phyloP scores from a whole-genome alignment of 208 protist species.

The Wallacemonas sp. region DNA sequence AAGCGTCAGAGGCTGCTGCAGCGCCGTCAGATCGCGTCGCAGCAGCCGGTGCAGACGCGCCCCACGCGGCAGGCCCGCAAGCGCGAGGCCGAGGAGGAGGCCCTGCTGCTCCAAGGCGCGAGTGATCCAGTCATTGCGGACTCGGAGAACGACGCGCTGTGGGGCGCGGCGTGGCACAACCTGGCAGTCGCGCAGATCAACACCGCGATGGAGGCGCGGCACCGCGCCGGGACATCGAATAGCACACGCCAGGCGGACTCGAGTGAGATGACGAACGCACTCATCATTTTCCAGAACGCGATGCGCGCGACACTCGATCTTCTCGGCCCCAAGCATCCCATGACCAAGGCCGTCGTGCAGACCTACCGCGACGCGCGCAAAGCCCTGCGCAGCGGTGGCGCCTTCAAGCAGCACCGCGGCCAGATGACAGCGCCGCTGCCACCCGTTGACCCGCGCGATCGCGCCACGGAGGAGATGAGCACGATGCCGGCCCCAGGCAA shows the following conservation, averaged over 20 bases:
- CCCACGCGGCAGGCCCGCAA: background rate
- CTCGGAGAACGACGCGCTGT: constrained; percentile 78
- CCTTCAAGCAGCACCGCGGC: constrained; percentile 78
- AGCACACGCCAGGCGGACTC: constrained; percentile 34
- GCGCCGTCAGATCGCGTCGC: constrained; percentile 8
- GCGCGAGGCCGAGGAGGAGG: constrained; percentile 22
- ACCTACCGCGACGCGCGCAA: constrained; percentile 74
- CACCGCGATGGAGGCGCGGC: constrained; percentile 38
- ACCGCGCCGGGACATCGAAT: constrained; percentile 10
- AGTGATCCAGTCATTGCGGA: constrained; percentile 51
- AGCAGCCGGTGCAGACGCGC: background rate
- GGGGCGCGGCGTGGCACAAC: constrained; percentile 91
- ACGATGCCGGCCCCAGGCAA: constrained; percentile 39
- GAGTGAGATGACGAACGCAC: constrained; percentile 72
- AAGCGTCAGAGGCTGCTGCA: constrained; percentile 22
- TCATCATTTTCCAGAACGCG: constrained; percentile 82
- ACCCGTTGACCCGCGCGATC: constrained; percentile 72
- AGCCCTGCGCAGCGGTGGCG: constrained; percentile 52
- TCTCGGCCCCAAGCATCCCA: constrained; percentile 75
- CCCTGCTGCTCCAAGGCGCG: constrained; percentile 35
- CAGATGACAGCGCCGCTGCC: constrained; percentile 61
- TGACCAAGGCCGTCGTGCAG: constrained; percentile 66
- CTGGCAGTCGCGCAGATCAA: constrained; percentile 85
- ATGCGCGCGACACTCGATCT: constrained; percentile 82
- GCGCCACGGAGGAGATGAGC: constrained; percentile 42